A percentile compares a stretch with the other conserved stretches of the same genome.
These are phyloP conservation scores for Skeletonema grethae DNA, from an alignment of 108 stramenopile genomes.

Conservation along the genomic window DNA sequence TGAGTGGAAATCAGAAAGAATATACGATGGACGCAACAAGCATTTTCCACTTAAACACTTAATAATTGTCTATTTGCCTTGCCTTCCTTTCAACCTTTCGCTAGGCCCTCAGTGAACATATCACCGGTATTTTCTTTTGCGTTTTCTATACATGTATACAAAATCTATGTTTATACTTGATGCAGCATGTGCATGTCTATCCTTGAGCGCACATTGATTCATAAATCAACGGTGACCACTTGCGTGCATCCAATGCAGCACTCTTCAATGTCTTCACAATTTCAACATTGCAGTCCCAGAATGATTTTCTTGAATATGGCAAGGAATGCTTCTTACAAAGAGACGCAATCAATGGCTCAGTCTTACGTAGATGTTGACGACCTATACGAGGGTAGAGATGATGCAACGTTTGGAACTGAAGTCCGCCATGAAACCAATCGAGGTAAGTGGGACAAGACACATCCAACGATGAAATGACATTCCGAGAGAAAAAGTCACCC, in stretches of 20 bases:
- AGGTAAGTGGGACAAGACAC: slow-evolving; percentile 77
- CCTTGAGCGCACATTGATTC: slow-evolving; percentile 55
- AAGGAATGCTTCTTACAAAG: slow-evolving; percentile 82
- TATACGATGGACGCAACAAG: not conserved
- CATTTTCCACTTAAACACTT: not conserved
- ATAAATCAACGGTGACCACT: slow-evolving; percentile 55
- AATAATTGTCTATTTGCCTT: too few species aligned
- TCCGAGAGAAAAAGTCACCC: slow-evolving; percentile 50
- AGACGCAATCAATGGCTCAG: slow-evolving; percentile 57
- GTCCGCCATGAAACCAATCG: slow-evolving; percentile 95
- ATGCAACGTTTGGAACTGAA: slow-evolving; percentile 93
- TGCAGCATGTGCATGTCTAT: not conserved
- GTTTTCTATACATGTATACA: not conserved
- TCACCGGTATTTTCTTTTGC: not conserved
- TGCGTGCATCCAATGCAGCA: slow-evolving; percentile 22
- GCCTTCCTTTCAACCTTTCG: too few species aligned
- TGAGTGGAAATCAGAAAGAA: too few species aligned
- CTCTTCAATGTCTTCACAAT: slow-evolving; percentile 33
- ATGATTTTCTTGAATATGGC: slow-evolving; percentile 61
- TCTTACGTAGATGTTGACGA: slow-evolving; percentile 80
- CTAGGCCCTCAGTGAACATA: too few species aligned
- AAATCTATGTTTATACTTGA: not conserved
- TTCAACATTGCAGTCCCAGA: slow-evolving; percentile 63
- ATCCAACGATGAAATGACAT: slow-evolving; percentile 78
- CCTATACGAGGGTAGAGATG: slow-evolving; percentile 92